Percentiles rank a stretch among this genome's conserved stretches.
Conservation (phyloP, 768 basidiomycete genomes). For the Phaeotremella skinneri region DNA sequence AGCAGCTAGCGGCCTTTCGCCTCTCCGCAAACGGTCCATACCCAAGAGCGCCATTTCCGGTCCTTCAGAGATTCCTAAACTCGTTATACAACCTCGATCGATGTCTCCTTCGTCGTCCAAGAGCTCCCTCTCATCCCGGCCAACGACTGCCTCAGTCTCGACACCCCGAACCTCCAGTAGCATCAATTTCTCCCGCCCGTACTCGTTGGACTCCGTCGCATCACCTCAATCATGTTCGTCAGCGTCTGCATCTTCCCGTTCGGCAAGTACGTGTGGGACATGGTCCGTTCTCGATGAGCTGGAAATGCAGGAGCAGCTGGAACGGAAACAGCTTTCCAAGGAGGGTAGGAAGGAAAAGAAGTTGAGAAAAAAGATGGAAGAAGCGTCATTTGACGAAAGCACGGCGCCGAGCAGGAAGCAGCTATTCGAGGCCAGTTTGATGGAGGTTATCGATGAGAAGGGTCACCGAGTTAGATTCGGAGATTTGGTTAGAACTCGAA, state of each 20-base stretch:
- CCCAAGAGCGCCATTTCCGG: conserved; percentile 5
- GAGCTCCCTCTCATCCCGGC: background rate
- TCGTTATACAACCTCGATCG: background rate
- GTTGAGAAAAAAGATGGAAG: conserved; percentile 36
- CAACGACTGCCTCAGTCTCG: background rate
- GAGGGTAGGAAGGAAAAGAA: conserved; percentile 38
- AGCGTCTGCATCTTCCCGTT: conserved; percentile 3
- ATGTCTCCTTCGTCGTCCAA: conserved; percentile 4
- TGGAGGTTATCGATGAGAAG: conserved; percentile 66
- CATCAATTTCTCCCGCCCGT: background rate
- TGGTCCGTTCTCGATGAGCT: conserved; percentile 26
- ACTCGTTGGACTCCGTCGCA: background rate
- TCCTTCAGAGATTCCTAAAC: background rate
- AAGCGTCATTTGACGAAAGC: conserved; percentile 38
- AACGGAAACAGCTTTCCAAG: conserved; percentile 10
- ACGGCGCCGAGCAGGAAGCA: conserved; percentile 59
- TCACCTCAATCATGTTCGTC: conserved; percentile 2
- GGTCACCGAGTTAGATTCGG: conserved; percentile 69
- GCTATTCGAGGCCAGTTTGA: conserved; percentile 62
- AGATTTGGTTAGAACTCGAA: conserved; percentile 57
- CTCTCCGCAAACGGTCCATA: conserved; percentile 1
- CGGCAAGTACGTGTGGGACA: conserved; percentile 16
- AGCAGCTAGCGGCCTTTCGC: background rate
- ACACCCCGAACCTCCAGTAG: background rate
- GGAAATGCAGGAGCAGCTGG: conserved; percentile 8